Conservation (phyloP, 2,329 filamentous ascomycete species). For the Iodosphaeria phyllophila region DNA sequence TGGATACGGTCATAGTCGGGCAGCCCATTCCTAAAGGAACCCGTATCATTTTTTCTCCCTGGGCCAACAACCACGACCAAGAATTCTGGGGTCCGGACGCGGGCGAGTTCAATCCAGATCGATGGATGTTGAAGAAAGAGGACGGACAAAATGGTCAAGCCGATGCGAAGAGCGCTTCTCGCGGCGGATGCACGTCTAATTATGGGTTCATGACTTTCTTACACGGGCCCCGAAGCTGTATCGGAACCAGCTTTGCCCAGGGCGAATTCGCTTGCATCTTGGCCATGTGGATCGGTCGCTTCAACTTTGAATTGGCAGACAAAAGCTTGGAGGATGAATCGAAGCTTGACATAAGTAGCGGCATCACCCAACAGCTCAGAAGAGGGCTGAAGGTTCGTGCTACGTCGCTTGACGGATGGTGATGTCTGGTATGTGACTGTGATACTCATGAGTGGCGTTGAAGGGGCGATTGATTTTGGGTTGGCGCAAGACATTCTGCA, state of each 20-base stretch:
- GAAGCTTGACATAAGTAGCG: slow-evolving; percentile 47
- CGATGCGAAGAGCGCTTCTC: slow-evolving; percentile 29
- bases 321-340: slow-evolving; percentile 45
- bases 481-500: too few species aligned
- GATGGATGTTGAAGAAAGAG: slow-evolving; percentile 37
- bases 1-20: slow-evolving; percentile 35
- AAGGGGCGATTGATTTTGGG: too few species aligned
- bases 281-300: slow-evolving; percentile 58
- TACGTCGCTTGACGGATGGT: slow-evolving; percentile 51
- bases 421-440: slow-evolving; percentile 4
- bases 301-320: slow-evolving; percentile 40
- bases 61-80: slow-evolving; percentile 51
- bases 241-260: slow-evolving; percentile 63
- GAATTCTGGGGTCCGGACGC: slow-evolving; percentile 64
- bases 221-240: slow-evolving; percentile 73
- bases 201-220: slow-evolving; percentile 69
- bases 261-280: slow-evolving; percentile 73
- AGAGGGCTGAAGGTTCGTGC: slow-evolving; percentile 54
- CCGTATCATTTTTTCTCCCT: slow-evolving; percentile 41
- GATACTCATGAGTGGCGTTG: too few species aligned
- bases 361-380: slow-evolving; percentile 53
- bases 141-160: too few species aligned
- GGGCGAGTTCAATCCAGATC: slow-evolving; percentile 56
- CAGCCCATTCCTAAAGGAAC: slow-evolving; percentile 44
- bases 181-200: slow-evolving; percentile 57